A percentile compares a stretch with the other conserved stretches of the same genome.
Conservation (phyloP, 768 basidiomycete genomes). For the Boletellus sp. region DNA sequence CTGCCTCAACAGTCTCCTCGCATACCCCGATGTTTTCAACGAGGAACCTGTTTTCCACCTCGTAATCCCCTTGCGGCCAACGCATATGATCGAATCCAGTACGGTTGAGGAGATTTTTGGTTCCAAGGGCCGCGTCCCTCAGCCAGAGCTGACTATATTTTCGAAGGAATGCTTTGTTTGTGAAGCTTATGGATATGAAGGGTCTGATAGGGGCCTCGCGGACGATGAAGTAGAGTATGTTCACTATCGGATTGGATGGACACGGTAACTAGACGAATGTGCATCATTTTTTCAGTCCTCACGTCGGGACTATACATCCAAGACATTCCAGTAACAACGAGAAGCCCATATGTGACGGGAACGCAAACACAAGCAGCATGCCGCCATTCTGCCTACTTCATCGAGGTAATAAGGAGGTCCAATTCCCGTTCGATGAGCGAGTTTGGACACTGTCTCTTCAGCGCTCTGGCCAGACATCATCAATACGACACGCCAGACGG, state of each 20-base stretch:
- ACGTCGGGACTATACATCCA: not conserved
- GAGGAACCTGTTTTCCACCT: slow-evolving; percentile 53
- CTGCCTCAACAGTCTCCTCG: slow-evolving; percentile 39
- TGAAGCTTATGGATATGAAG: slow-evolving; percentile 34
- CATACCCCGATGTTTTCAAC: slow-evolving; percentile 13
- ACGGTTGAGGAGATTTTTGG: slow-evolving; percentile 57
- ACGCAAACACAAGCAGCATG: not conserved
- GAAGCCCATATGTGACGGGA: not conserved
- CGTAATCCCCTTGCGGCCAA: slow-evolving; percentile 69
- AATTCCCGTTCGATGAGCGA: slow-evolving; percentile 76
- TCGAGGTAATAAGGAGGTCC: slow-evolving; percentile 56
- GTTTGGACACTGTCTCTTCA: slow-evolving; percentile 75
- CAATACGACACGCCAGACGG: not conserved
- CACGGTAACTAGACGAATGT: not conserved
- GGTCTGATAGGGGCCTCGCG: slow-evolving; percentile 27
- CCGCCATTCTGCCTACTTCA: slow-evolving; percentile 50
- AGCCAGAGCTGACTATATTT: slow-evolving; percentile 44
- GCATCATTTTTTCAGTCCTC: not conserved
- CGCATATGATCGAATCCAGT: slow-evolving; percentile 55
- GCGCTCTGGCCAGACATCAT: slow-evolving; percentile 46
- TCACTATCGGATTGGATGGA: slow-evolving; percentile 74
- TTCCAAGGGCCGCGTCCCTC: not conserved
- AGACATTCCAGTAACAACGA: not conserved
- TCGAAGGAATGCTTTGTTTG: slow-evolving; percentile 54
- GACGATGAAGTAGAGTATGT: slow-evolving; percentile 62